These are phyloP conservation scores for Debaryomyces robertsiae DNA, from an alignment of 1,139 yeast genomes.

Conservation along the genomic window DNA sequence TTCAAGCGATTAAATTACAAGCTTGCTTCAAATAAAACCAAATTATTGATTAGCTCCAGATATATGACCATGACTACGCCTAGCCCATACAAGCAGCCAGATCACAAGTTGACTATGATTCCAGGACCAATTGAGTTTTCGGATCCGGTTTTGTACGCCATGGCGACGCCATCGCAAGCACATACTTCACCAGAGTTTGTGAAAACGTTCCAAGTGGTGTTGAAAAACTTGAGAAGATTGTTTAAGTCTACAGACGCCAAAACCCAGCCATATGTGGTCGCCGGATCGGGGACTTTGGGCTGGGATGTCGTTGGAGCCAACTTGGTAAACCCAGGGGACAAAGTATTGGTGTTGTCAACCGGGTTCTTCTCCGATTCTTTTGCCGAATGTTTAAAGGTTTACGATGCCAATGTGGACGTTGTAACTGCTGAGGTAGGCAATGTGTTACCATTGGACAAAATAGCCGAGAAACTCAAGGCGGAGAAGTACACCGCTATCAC, in stretches of 20 bases:
- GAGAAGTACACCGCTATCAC: slow-evolving; percentile 70
- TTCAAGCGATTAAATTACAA: slow-evolving; percentile 5
- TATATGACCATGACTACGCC: slow-evolving; percentile 7
- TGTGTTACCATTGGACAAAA: slow-evolving; percentile 57
- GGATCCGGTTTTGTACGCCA: slow-evolving; percentile 76
- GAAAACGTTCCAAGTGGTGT: slow-evolving; percentile 67
- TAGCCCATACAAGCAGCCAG: slow-evolving; percentile 43
- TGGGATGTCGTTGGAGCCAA: slow-evolving; percentile 92
- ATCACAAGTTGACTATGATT: slow-evolving; percentile 66
- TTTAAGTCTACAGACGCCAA: slow-evolving; percentile 67
- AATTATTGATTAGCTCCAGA: slow-evolving; percentile 3
- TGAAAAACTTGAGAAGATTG: slow-evolving; percentile 68
- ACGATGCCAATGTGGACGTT: slow-evolving; percentile 73
- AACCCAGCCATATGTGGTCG: slow-evolving; percentile 77
- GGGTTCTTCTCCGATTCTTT: slow-evolving; percentile 90
- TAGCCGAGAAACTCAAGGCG: slow-evolving; percentile 56
- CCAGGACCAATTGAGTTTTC: slow-evolving; percentile 96
- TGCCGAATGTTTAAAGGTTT: slow-evolving; percentile 74
- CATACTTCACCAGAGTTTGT: slow-evolving; percentile 92
- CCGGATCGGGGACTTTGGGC: slow-evolving; percentile 94
- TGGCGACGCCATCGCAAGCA: slow-evolving; percentile 83
- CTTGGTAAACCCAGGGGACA: slow-evolving; percentile 64
- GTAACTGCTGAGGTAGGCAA: slow-evolving; percentile 73
- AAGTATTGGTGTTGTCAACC: slow-evolving; percentile 83
- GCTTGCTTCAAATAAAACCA: slow-evolving; percentile 4